Base-by-base conservation (phyloP, 2,329 filamentous ascomycete genomes). In the Bipolaris zeicola region DNA sequence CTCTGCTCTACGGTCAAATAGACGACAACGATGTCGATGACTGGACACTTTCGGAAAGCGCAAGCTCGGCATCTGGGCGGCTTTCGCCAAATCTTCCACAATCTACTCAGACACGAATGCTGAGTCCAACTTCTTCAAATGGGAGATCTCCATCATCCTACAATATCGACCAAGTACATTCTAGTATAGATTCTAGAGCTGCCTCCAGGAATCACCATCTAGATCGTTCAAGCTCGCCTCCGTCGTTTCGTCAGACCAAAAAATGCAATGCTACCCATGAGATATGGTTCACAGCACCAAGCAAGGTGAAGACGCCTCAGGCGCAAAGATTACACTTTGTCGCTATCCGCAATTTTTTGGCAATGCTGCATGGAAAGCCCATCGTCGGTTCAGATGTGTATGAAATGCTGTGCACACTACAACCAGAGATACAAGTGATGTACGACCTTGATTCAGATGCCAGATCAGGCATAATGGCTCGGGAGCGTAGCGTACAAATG, bases 311-410 rank as follows among this genome's bases (percentile, higher is more conserved):
- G 11, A 70, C 69, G 67, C 63, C 81, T 74, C 66, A 73, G 73
- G 16, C 83, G 81, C 39, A 82, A 81, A 51, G 78, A 82, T 79
- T 85, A 1, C 81, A 89, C 60, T 85, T 87, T 62, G 80, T 90
- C 44, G 87, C 88, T 0, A 88, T 87, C 0, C 83, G 88, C 18
- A 91, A 90, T 65, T 83, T 90, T 42, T 86, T 91, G 63, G 88
- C 87, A 0, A 74, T 90, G 33, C 72, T 90, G 1, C 87, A 85
- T 64, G 81, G 85, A 49, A 84, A 85, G 20, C 87, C 87, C 0
- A 78, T 90, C 0, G 87, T 90, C 2, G 88, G 88, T 0, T 67
- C 85, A 1, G 86, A 87, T 4, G 71, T 90, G 0, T 83, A 82
- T 61, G 85, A 89, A 63, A 86, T 87, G 34, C 75, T 91, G 5